Base-by-base conservation (phyloP, 2,329 filamentous ascomycete species). In the Colletotrichum sp. region DNA sequence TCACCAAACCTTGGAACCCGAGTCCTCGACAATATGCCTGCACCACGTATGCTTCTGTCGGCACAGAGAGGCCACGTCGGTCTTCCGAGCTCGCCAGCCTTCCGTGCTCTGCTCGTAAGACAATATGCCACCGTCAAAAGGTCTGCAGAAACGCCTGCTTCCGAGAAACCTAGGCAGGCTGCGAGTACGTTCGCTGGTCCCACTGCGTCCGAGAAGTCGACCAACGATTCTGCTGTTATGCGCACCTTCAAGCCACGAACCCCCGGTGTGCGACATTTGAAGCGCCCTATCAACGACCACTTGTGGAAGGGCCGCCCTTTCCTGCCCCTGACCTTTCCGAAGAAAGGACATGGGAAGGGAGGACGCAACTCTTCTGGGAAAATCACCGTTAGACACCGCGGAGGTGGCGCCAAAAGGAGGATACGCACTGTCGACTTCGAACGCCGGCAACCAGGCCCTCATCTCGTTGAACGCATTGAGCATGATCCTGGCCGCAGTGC, bases 201-300 rank as follows among this genome's bases (percentile, higher is more conserved):
- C 15, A 62, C 79, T 15, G 77, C 80, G 26, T 75, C 76, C 73
- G 80, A 83, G 24, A 82, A 83, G 57, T 81, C 64, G 24, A 69
- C 30, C n/a, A 76, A 63, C 13, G 65, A 87, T 55, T 83, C 87
- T 18, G 85, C 87, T 18, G 86, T 89, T 60, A 84, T 99, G 84
- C 93, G 95, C 81, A 97, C 95, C 70, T 99, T 98, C 86, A 99
- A 95, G 85, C 97, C 97, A 44, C 93, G 95, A 81, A 98, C 97
- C 1, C 96, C 96, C 15, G 97, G 97, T 90, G 86, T 98, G 75
- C 93, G 97, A 81, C 97, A 99, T 91, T 89, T 99, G 79, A 94
- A 94, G 84, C 92, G 97, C 59, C 96, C 97, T 16, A 93, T 98
- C 86, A 99, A 99, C 86, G 96, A 98, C 82, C 97, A 99, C 85